Evolutionary conservation across 1,139 yeast genomes (phyloP).

Genomic region (Pichia sp.): DNA sequence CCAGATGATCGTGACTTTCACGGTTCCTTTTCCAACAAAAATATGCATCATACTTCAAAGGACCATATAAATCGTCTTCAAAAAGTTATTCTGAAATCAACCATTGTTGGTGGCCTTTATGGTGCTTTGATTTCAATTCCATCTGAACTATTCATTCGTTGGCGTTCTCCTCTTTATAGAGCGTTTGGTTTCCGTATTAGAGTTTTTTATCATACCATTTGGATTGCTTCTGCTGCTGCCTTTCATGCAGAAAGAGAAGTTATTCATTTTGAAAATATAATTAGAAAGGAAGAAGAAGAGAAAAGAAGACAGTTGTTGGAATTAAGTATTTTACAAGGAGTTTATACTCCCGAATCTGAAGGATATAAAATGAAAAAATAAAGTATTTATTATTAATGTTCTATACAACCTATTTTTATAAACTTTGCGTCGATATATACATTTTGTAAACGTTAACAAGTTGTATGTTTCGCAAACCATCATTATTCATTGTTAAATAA

Average conservation of each 20-base stretch:
- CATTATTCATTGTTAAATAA: background rate
- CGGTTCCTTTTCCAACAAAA: slow-evolving; percentile 14
- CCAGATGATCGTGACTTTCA: background rate
- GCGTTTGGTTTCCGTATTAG: slow-evolving; percentile 31
- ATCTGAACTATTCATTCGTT: slow-evolving; percentile 29
- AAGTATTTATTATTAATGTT: no score
- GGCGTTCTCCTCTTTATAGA: slow-evolving; percentile 32
- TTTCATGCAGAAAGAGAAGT: slow-evolving; percentile 31
- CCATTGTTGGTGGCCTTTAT: slow-evolving; percentile 30
- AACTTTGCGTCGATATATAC: background rate
- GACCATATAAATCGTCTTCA: slow-evolving; percentile 25
- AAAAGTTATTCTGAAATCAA: slow-evolving; percentile 26
- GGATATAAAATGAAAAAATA: slow-evolving; percentile 13
- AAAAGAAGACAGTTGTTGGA: slow-evolving; percentile 29
- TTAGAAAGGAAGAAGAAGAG: slow-evolving; percentile 28
- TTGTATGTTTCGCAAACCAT: no score
- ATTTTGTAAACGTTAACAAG: background rate
- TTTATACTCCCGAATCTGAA: slow-evolving; percentile 29
- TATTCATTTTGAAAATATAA: slow-evolving; percentile 27
- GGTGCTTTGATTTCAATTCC: slow-evolving; percentile 33
- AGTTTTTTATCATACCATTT: slow-evolving; percentile 32
- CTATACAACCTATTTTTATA: background rate
- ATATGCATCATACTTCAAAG: slow-evolving; percentile 21
- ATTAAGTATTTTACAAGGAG: slow-evolving; percentile 29
- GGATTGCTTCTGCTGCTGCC: slow-evolving; percentile 32